These are phyloP conservation scores for Acacia crassicarpa DNA, from an alignment of 306 rosid species.

Conservation along the genomic window DNA sequence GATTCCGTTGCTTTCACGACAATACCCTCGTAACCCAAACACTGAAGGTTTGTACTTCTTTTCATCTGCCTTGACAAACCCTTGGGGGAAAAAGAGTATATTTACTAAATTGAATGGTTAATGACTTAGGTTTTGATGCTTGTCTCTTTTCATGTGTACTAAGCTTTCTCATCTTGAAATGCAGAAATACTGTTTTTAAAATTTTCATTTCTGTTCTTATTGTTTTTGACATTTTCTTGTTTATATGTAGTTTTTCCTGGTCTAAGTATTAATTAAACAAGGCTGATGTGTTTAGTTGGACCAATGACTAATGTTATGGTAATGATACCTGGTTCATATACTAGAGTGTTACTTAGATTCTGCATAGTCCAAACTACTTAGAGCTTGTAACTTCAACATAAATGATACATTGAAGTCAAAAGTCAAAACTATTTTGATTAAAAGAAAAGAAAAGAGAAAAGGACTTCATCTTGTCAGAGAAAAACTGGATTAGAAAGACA, in stretches of 20 bases:
- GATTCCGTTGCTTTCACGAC: constrained; percentile 33
- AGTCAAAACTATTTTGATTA: not conserved
- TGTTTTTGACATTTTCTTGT: not conserved
- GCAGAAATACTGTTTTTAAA: not conserved
- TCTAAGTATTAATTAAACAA: not conserved
- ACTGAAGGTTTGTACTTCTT: constrained; percentile 37
- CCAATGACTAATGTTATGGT: not conserved
- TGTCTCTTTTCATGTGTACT: not conserved
- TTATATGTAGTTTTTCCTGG: not conserved
- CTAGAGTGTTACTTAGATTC: not conserved
- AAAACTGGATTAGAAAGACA: not conserved
- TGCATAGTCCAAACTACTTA: not conserved
- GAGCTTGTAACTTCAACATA: not conserved
- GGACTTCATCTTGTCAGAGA: not conserved
- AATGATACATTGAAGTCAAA: not conserved
- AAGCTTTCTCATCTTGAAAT: not conserved
- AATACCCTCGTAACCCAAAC: constrained; percentile 14
- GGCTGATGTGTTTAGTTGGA: not conserved
- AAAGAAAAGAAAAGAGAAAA: too few relatives aligned
- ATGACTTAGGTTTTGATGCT: not conserved
- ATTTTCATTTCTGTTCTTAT: not conserved
- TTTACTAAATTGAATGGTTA: not conserved
- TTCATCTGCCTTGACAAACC: not conserved
- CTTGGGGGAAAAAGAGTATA: not conserved
- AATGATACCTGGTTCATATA: not conserved